Percentiles rank a stretch among this genome's conserved stretches.
Evolutionary conservation across 169 alveolate genomes (phyloP).

Genomic region (Hepatocystis sp.): DNA sequence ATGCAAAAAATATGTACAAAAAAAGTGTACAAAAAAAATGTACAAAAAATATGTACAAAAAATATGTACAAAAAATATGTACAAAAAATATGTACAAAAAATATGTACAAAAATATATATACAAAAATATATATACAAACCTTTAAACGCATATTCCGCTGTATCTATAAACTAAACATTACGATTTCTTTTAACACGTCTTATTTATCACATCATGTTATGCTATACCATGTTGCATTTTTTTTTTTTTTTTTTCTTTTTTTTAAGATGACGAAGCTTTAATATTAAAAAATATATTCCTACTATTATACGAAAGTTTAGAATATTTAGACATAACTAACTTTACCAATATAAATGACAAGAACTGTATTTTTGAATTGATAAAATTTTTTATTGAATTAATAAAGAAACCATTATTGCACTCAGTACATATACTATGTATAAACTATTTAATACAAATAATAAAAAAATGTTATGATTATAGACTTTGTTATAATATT

Average conservation of each 20-base stretch:
- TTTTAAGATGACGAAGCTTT: constrained; percentile 18
- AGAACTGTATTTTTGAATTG: constrained; percentile 62
- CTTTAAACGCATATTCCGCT: no score
- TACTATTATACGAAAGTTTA: constrained; percentile 31
- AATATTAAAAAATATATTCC: constrained; percentile 38
- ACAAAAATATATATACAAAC: no score
- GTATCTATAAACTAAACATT: no score
- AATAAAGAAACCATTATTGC: constrained; percentile 38
- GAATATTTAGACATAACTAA: constrained; percentile 58
- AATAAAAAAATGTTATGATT: constrained; percentile 46
- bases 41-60: no score
- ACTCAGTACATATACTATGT: constrained; percentile 52
- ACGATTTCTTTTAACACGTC: no score
- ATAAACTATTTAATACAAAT: constrained; percentile 47
- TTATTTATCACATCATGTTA: background rate
- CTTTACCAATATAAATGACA: constrained; percentile 46
- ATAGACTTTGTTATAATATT: constrained; percentile 28
- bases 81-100: background rate
- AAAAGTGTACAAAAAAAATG: no score
- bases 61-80: no score
- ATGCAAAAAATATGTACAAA: no score
- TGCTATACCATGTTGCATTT: background rate
- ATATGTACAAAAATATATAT: background rate
- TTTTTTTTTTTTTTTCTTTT: background rate
- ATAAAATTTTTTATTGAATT: constrained; percentile 61